Percentiles rank a stretch among this genome's conserved stretches.
Conservation (phyloP, 352 stramenopile genomes). For the Pythium periplocum region DNA sequence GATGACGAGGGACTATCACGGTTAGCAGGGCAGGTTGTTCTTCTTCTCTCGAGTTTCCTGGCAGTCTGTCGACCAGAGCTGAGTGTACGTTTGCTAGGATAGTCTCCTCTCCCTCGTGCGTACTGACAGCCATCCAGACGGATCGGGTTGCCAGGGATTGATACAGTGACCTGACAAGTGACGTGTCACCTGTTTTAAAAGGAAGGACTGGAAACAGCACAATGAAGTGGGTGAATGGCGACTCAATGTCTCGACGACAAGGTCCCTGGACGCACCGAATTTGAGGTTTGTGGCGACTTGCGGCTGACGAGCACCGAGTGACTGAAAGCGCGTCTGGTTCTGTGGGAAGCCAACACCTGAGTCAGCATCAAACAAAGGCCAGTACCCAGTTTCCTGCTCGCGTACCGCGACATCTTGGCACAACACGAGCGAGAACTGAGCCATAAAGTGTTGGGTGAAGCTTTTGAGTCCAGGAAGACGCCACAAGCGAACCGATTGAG, state of each 20-base stretch:
- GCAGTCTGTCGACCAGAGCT: slow-evolving; percentile 4
- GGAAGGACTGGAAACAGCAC: no score
- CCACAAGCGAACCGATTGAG: slow-evolving; percentile 46
- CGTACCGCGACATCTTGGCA: slow-evolving; percentile 54
- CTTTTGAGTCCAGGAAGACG: slow-evolving; percentile 23
- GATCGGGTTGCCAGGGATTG: slow-evolving; percentile 19
- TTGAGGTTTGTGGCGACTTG: slow-evolving; percentile 56
- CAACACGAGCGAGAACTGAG: slow-evolving; percentile 44
- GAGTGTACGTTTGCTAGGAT: slow-evolving; percentile 37
- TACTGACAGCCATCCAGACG: slow-evolving; percentile 57
- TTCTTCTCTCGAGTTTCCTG: neutral
- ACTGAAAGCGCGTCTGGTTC: slow-evolving; percentile 40
- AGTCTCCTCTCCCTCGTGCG: slow-evolving; percentile 59
- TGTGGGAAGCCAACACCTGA: slow-evolving; percentile 8
- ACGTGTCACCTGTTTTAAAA: no score
- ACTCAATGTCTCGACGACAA: neutral
- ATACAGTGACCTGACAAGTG: slow-evolving; percentile 3
- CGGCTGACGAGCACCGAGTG: slow-evolving; percentile 30
- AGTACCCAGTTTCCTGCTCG: neutral
- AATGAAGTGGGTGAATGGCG: no score
- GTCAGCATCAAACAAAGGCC: neutral
- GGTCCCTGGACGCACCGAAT: slow-evolving; percentile 37
- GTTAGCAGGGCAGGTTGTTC: slow-evolving; percentile 20
- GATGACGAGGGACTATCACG: slow-evolving; percentile 60
- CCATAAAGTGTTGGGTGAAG: slow-evolving; percentile 15